Evolutionary conservation across 805 yeast species (phyloP).

Genomic region (Nakazawaea wickerhamii): DNA sequence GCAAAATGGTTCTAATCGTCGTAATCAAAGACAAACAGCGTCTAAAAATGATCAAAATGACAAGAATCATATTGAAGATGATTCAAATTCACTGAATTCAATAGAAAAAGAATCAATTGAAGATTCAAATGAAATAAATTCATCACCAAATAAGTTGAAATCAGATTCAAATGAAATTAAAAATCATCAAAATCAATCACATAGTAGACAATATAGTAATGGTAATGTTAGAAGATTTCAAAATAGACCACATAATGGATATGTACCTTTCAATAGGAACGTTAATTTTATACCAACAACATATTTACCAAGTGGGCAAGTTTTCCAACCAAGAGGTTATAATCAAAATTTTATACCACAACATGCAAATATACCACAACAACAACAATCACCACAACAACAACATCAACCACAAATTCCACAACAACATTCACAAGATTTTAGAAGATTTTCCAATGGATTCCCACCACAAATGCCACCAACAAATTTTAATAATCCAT

Average conservation of each 20-base stretch:
- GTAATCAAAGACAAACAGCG: slow-evolving; percentile 2
- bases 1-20: slow-evolving; percentile 5
- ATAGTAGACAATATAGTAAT: slow-evolving; percentile 11
- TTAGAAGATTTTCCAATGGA: slow-evolving; percentile 9
- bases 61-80: neutral
- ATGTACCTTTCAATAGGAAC: slow-evolving; percentile 9
- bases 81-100: no score
- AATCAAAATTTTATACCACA: slow-evolving; percentile 11
- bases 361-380: no score
- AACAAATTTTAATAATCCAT: slow-evolving; percentile 5
- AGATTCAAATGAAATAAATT: no score
- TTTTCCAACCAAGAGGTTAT: slow-evolving; percentile 13
- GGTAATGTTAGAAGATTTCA: slow-evolving; percentile 9
- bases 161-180: slow-evolving; percentile 5
- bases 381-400: no score
- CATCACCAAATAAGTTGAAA: slow-evolving; percentile 1
- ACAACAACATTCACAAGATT: neutral
- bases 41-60: neutral
- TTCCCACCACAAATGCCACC: slow-evolving; percentile 8
- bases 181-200: slow-evolving; percentile 1
- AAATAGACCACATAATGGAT: slow-evolving; percentile 12
- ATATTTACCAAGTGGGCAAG: slow-evolving; percentile 12
- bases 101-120: no score
- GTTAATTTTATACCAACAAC: slow-evolving; percentile 11
- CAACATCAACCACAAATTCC: neutral